Percentiles rank a stretch among this genome's conserved stretches.
Conservation (phyloP, 306 rosid genomes). For the Prunus fruticosa region DNA sequence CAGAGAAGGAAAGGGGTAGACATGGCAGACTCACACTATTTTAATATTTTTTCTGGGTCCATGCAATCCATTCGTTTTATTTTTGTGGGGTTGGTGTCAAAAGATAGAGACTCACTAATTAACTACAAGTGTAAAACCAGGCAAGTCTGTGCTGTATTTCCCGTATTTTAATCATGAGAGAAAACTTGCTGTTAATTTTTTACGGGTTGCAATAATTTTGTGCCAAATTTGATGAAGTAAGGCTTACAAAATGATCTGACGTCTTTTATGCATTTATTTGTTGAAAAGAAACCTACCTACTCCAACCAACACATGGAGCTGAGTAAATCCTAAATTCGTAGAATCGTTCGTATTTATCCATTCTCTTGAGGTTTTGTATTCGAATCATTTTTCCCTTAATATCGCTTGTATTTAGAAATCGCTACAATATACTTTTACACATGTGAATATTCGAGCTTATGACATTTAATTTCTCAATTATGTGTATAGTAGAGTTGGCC, state of each 20-base stretch:
- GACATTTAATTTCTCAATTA: too few species aligned
- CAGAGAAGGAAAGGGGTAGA: neutral
- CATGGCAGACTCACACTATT: too few species aligned
- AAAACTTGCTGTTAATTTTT: neutral
- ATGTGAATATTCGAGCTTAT: too few species aligned
- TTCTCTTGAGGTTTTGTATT: fast-evolving
- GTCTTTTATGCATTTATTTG: neutral
- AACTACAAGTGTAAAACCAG: neutral
- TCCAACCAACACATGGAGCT: neutral
- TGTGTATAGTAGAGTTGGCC: too few species aligned
- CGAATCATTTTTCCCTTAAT: fast-evolving
- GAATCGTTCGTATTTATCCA: too few species aligned
- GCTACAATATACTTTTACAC: too few species aligned
- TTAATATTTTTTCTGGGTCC: neutral
- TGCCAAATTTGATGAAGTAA: neutral
- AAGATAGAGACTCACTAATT: neutral
- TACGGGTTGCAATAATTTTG: neutral
- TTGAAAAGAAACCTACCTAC: neutral
- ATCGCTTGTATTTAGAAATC: too few species aligned
- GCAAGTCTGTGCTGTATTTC: neutral
- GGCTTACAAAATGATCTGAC: neutral
- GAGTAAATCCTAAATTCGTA: too few species aligned
- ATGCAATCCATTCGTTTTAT: neutral
- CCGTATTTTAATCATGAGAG: neutral
- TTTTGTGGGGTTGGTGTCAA: neutral